phyloP scores from a whole-genome alignment of 495 filamentous ascomycete genomes.

The Aspergillus taichungensis region DNA sequence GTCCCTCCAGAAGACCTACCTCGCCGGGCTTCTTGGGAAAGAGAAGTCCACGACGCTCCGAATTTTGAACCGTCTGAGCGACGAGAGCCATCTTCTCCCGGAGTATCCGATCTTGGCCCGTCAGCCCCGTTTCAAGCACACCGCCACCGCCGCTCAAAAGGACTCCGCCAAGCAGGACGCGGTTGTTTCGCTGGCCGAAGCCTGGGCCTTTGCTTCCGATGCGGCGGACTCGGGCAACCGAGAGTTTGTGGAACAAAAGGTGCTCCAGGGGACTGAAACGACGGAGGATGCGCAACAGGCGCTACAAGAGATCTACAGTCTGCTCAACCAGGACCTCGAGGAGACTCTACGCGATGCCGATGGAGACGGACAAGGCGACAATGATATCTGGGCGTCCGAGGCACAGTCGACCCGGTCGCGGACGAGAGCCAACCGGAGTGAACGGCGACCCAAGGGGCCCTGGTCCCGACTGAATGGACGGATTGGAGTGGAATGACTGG shows the following conservation, averaged over 20 bases:
- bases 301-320: constrained; percentile 25
- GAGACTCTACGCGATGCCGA: constrained; percentile 14
- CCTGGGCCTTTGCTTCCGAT: constrained; percentile 42
- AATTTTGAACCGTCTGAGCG: constrained; percentile 48
- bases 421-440: constrained; percentile 12
- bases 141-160: constrained; percentile 20
- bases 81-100: constrained; percentile 63
- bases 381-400: constrained; percentile 32
- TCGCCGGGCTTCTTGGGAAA: constrained; percentile 47
- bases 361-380: constrained; percentile 9
- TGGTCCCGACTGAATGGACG: constrained; percentile 31
- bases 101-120: constrained; percentile 46
- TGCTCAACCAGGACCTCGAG: constrained; percentile 30
- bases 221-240: constrained; percentile 26
- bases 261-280: constrained; percentile 24
- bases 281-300: constrained; percentile 22
- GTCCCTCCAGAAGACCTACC: constrained; percentile 55
- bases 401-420: constrained; percentile 17
- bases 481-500: constrained; percentile 19
- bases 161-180: constrained; percentile 22
- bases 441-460: constrained; percentile 24
- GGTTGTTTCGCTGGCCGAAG: constrained; percentile 28
- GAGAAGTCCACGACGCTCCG: constrained; percentile 49
- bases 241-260: constrained; percentile 31
- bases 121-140: constrained; percentile 37